phyloP scores from a whole-genome alignment of 129 eudicot genomes.

The Flaveria trinervia region DNA sequence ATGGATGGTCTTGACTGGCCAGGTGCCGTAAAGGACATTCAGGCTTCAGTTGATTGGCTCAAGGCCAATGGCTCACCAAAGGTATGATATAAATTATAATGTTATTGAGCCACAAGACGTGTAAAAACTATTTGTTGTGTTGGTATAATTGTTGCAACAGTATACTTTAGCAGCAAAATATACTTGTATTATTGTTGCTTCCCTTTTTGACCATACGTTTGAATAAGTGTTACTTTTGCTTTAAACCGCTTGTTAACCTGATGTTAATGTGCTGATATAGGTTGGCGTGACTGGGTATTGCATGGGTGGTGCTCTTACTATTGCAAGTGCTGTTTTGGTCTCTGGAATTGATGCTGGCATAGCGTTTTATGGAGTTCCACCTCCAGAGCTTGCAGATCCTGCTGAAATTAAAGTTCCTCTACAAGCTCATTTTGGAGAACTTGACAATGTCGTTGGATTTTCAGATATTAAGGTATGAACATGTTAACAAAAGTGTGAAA shows the following conservation, averaged over 20 bases:
- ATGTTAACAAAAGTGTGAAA: not conserved
- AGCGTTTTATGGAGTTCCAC: conserved; percentile 89
- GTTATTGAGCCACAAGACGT: not conserved
- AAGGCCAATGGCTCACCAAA: conserved; percentile 91
- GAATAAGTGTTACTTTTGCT: not conserved
- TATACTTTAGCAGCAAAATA: no score
- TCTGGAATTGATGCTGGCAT: conserved; percentile 86
- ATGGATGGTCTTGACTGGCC: conserved; percentile 96
- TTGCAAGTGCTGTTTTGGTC: conserved; percentile 85
- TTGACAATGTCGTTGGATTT: conserved; percentile 68
- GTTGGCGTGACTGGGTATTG: conserved; percentile 96
- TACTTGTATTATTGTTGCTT: not conserved
- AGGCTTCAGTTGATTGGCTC: conserved; percentile 92
- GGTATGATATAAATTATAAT: conserved; percentile 37
- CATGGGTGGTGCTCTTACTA: conserved; percentile 98
- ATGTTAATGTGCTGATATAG: conserved; percentile 35
- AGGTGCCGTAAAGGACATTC: conserved; percentile 96
- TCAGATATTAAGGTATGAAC: conserved; percentile 73
- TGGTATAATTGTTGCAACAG: no score
- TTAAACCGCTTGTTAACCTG: not conserved
- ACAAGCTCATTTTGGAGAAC: conserved; percentile 97
- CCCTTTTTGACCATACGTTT: not conserved
- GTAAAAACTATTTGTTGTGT: no score
- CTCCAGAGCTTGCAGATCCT: conserved; percentile 88
- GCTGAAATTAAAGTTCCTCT: conserved; percentile 71